Evolutionary conservation across 2,329 filamentous ascomycete species (phyloP).

Genomic region (Monascus ruber): DNA sequence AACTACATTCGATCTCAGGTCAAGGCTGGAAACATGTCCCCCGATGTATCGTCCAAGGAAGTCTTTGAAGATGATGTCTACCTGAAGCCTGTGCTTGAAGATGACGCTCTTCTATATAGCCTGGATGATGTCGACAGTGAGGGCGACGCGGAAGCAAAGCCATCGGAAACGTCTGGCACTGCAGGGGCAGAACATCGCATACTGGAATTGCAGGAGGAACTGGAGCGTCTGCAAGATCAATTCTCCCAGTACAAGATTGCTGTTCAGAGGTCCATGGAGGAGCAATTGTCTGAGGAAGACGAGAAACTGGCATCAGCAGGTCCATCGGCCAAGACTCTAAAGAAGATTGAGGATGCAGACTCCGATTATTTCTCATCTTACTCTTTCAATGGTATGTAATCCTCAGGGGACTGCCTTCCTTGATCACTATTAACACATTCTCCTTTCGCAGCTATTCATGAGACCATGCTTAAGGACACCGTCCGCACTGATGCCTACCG

Average conservation of each 20-base stretch:
- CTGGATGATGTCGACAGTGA: constrained; percentile 59
- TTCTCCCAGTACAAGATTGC: constrained; percentile 55
- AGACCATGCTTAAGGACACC: constrained; percentile 87
- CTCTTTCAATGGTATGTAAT: constrained; percentile 51
- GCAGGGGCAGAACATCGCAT: constrained; percentile 36
- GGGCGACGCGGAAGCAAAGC: constrained; percentile 21
- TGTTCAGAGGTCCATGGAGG: constrained; percentile 55
- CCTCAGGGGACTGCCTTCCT: not conserved
- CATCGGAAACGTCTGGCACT: constrained; percentile 11
- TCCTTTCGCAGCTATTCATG: constrained; percentile 63
- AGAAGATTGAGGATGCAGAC: constrained; percentile 41
- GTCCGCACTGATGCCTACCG: constrained; percentile 85
- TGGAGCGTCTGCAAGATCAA: constrained; percentile 48
- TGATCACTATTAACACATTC: not conserved
- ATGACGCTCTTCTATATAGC: constrained; percentile 79
- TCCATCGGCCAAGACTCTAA: constrained; percentile 17
- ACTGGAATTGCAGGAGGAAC: constrained; percentile 50
- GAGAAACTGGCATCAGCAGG: constrained; percentile 22
- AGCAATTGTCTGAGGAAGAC: constrained; percentile 50
- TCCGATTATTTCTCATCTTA: constrained; percentile 55
- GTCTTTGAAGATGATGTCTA: constrained; percentile 68
- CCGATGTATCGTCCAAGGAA: constrained; percentile 47
- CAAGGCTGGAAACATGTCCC: constrained; percentile 34
- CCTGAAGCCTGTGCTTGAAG: constrained; percentile 72
- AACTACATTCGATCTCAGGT: constrained; percentile 50